Evolutionary conservation across 306 rosid species (phyloP), one percentile per base, ranked within the genome.

Genomic region (Dryas alaskensis): DNA sequence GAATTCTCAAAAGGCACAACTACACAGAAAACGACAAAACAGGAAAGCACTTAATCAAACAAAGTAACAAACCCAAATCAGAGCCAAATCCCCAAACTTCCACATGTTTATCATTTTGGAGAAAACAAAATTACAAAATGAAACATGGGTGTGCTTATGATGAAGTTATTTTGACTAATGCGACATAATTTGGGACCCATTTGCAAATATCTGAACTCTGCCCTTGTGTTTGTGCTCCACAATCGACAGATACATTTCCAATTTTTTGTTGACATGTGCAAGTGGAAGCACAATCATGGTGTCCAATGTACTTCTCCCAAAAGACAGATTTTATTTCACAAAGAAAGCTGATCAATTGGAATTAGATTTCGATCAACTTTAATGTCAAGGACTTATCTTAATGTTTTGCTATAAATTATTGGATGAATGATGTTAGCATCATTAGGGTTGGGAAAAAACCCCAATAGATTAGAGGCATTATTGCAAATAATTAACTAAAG

Each of bases 241-340:
- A 39, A 53, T 59, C 65, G 44, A n/a, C 48, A 11, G 7, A 11
- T 13, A 22, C 37, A 13, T 57, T 9, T 27, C 19, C 10, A 17
- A 17, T 72, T 14, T 16, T 14, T 17, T 55, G 37, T 31, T 31
- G 37, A 31, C 37, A 31, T 45, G 61, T 52, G 4, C 5, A 19
- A 42, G 4, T 11, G 57, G 50, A 67, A 42, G 43, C 79, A n/a
- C 40, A 59, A 68, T 60, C 39, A 61, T 69, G 16, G 42, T 44
- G 71, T 73, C 51, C 76, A 79, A 12, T 60, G 79, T 52, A 68
- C 66, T 40, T 50, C 62, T 67, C 47, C 53, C 54, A 37, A 37
- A 48, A 74, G 10, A n/a, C 17, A 49, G 9, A 27, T 61, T 61
- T 62, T 73, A 9, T 37, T 19, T 50, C 17, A 10, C 10, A 76